Base-by-base conservation (phyloP, 1,284 basidiomycete genomes). In the Pseudozyma hubeiensis region DNA sequence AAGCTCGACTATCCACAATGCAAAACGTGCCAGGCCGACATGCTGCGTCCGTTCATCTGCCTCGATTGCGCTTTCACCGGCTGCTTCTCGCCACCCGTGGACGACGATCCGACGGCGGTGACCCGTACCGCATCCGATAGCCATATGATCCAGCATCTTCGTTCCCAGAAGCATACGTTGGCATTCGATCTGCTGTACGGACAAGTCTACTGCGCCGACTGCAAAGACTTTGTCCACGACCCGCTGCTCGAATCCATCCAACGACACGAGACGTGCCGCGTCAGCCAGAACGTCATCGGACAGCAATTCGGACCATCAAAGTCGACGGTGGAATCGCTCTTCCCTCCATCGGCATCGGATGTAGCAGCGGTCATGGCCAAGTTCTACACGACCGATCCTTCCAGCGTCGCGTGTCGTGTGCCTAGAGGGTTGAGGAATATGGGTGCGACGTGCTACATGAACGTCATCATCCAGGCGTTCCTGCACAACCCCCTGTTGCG, bases 371-470 rank as follows among this genome's bases (percentile, higher is more conserved):
- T 51, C 37, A 64, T 64, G 51, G 51, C 45, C 24, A 66, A 31
- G 10, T 58, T 64, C 19, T 57, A 70, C 44, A 41, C 67, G 35
- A 64, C 62, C 30, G 66, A 46, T 57, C 31, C 77, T 24, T 50
- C 45, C 52, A 31, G 55, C 37, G 49, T 55, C 29, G 40, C 64
- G 30, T 55, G 52, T 50, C 41, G 73, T 92, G 93, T 90, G 57
- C 90, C 93, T 10, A 89, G 93, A 59, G 95, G 95, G 0, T 87
- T 97, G 4, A 87, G 97, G 47, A 97, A 97, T 83, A 90, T 97
- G 7, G 93, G 93, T 6, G 93, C 96, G 78, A 98, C 95, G 0
- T 99, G 95, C 81, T 98, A 94, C 86, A 88, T 99, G 81, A 96
- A 94, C 69, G 93, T 92, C 53, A 90, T 98, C 48, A 88, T 99